Base-by-base conservation (phyloP, 352 stramenopile genomes). In the Phytophthora ramorum region DNA sequence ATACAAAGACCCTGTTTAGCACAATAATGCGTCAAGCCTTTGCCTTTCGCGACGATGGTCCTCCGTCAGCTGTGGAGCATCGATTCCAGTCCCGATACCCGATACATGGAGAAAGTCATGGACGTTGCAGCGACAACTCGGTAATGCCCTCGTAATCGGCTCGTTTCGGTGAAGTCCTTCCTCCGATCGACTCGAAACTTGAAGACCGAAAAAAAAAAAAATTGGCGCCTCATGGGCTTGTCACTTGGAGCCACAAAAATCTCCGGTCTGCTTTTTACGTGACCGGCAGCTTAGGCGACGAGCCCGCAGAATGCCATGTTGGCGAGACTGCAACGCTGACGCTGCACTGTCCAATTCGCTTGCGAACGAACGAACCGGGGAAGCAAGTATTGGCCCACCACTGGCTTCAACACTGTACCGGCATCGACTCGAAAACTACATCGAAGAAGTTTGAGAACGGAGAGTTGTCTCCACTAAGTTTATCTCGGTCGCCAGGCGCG, bases 311-410 rank as follows among this genome's bases (percentile, higher is more conserved):
- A 37, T 14, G 51, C 28, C 49, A 57, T 10, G 49, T 57, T 46
- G 10, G 12, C 34, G 37, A 6, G 10, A 5, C 19, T 45, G 19
- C 53, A 63, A 63, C 59, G 52, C 28, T 38, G 44, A 43, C 20
- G 35, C 53, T 54, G 61, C 26, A 69, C 61, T 64, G 56, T 69
- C 61, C 61, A 64, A 54, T 19, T 24, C 22, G 41, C 7, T 41
- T 13, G 35, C n/a, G 2, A 46, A 24, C 37, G 37, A 17, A 46
- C 17, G 35, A 41, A 14, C 26, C 4, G 26, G n/a, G 12, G 10
- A 19, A 22, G 38, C 38, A 44, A 44, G 38, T 20, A 16, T 19
- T 44, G 34, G 30, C 10, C 30, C 4, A 24, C 1, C 22, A 24
- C 22, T 24, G 22, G 22, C 22, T 24, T 24, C 22, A 24, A 24